phyloP scores from a whole-genome alignment of 441 rosid genomes.

The Populus trichocarpa region DNA sequence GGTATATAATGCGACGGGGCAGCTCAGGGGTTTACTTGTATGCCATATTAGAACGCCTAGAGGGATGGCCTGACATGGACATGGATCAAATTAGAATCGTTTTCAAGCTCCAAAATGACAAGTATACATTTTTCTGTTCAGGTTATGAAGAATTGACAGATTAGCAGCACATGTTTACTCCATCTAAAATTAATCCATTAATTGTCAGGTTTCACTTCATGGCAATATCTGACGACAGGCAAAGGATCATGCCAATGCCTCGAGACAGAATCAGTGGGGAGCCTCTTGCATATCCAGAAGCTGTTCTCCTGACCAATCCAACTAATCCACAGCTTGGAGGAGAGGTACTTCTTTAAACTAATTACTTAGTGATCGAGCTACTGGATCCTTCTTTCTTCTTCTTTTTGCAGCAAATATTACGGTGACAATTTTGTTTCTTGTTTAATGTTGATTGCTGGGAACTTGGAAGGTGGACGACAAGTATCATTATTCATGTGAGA shows the following conservation, averaged over 20 bases:
- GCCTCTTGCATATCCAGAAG: conserved; percentile 69
- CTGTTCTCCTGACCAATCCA: conserved; percentile 63
- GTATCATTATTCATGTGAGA: conserved; percentile 76
- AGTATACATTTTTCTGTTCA: not conserved
- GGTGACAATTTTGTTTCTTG: not conserved
- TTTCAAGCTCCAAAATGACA: conserved; percentile 47
- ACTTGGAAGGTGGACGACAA: conserved; percentile 70
- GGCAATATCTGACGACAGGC: conserved; percentile 76
- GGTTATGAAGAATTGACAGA: not conserved
- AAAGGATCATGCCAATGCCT: conserved; percentile 68
- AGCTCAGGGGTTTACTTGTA: conserved; percentile 57
- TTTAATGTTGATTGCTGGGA: not conserved
- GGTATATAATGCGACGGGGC: conserved; percentile 57
- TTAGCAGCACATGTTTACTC: not conserved
- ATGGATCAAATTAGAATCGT: conserved; percentile 61
- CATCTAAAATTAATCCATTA: not conserved
- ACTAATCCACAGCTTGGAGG: conserved; percentile 55
- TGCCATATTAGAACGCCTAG: conserved; percentile 53
- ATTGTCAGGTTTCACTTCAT: conserved; percentile 59
- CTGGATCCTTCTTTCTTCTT: no score
- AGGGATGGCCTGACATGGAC: conserved; percentile 59
- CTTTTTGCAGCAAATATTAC: not conserved
- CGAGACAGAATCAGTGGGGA: conserved; percentile 48
- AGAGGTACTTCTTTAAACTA: conserved; percentile 42
- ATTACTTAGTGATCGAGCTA: not conserved